Evolutionary conservation across 345 rosid species (phyloP).

Genomic region (Eucalyptus erythrocorys): DNA sequence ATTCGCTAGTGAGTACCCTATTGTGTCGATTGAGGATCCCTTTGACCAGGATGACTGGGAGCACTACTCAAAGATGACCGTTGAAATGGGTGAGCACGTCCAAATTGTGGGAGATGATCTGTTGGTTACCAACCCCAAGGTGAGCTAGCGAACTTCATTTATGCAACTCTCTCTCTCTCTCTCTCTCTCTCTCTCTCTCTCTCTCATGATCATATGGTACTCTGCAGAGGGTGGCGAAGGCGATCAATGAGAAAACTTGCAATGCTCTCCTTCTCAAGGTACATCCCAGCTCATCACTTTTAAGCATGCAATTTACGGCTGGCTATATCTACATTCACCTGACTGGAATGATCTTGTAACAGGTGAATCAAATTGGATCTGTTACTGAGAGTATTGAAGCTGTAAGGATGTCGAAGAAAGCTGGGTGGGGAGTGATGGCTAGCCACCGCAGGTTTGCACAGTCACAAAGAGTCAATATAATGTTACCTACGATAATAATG

Average conservation of each 20-base stretch:
- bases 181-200: background rate
- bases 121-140: constrained; percentile 97
- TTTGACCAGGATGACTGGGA: constrained; percentile 99
- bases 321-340: background rate
- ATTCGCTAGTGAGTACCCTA: constrained; percentile 77
- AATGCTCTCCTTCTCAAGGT: constrained; percentile 98
- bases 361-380: constrained; percentile 98
- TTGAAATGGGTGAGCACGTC: constrained; percentile 62
- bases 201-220: background rate
- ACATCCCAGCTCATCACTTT: background rate
- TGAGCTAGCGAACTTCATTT: background rate
- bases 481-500: background rate
- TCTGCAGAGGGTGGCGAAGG: constrained; percentile 84
- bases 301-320: background rate
- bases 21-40: constrained; percentile 94
- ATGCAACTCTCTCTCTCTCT: background rate
- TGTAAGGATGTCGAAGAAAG: constrained; percentile 91
- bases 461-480: background rate
- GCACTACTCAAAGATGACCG: constrained; percentile 67
- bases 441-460: constrained; percentile 61
- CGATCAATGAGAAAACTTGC: constrained; percentile 73
- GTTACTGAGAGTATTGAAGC: constrained; percentile 99
- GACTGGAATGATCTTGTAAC: background rate
- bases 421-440: constrained; percentile 99
- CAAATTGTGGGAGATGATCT: constrained; percentile 99